A percentile compares a stretch with the other conserved stretches of the same genome.
These are phyloP conservation scores for Wilcoxina mikolae DNA, from an alignment of 495 filamentous ascomycete species.

Conservation along the genomic window DNA sequence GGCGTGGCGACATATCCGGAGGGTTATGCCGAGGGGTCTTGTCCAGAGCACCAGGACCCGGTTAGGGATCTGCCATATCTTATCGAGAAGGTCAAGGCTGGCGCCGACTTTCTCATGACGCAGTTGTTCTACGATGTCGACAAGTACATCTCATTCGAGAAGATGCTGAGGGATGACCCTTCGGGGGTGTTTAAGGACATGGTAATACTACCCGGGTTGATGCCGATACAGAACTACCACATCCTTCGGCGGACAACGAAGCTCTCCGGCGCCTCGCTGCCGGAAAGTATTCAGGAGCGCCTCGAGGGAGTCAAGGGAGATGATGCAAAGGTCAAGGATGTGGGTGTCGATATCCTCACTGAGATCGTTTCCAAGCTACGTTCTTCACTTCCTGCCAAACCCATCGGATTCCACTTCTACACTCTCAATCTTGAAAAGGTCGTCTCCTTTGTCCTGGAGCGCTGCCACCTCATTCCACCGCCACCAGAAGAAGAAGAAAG, in stretches of 20 bases:
- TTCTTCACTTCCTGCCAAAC: slow-evolving; percentile 31
- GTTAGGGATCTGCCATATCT: slow-evolving; percentile 75
- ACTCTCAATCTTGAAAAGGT: slow-evolving; percentile 94
- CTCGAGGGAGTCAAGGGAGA: slow-evolving; percentile 72
- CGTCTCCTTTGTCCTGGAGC: slow-evolving; percentile 80
- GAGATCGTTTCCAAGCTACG: slow-evolving; percentile 60
- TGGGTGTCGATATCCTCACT: slow-evolving; percentile 54
- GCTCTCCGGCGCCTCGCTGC: slow-evolving; percentile 74
- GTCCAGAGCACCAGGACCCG: slow-evolving; percentile 55
- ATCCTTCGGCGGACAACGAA: slow-evolving; percentile 93
- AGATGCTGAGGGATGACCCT: slow-evolving; percentile 59
- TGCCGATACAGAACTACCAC: slow-evolving; percentile 95
- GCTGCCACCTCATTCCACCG: slow-evolving; percentile 61
- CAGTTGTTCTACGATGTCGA: slow-evolving; percentile 87
- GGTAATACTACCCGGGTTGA: slow-evolving; percentile 82
- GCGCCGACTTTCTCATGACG: slow-evolving; percentile 98
- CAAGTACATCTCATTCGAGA: slow-evolving; percentile 67
- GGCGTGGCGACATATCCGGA: slow-evolving; percentile 92
- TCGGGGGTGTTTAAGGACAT: slow-evolving; percentile 79
- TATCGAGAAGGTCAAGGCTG: slow-evolving; percentile 77
- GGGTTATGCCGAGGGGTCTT: slow-evolving; percentile 79
- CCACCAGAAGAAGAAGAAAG: slow-evolving; percentile 34
- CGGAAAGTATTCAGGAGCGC: slow-evolving; percentile 48
- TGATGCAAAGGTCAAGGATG: slow-evolving; percentile 75
- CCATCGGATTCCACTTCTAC: slow-evolving; percentile 88